A percentile compares a stretch with the other conserved stretches of the same genome.
phyloP scores from a whole-genome alignment of 2,329 filamentous ascomycete genomes.

The Colletotrichum navitas region DNA sequence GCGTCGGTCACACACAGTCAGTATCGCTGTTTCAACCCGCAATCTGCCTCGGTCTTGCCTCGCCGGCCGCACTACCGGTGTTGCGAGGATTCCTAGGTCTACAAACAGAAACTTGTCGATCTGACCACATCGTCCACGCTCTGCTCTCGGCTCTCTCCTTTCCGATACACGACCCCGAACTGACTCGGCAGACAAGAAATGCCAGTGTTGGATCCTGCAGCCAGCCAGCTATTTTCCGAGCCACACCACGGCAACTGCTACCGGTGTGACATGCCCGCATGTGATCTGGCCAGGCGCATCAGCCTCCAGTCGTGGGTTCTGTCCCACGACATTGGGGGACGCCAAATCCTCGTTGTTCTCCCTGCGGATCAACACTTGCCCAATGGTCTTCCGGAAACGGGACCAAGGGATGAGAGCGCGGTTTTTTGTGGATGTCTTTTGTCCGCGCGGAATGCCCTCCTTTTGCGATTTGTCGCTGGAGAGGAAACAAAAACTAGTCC shows the following conservation, averaged over 20 bases:
- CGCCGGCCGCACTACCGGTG: slow-evolving; percentile 29
- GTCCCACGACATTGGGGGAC: slow-evolving; percentile 59
- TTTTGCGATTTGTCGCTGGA: slow-evolving; percentile 60
- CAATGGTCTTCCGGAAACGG: slow-evolving; percentile 56
- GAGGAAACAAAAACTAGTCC: slow-evolving; percentile 97
- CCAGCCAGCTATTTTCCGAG: slow-evolving; percentile 54
- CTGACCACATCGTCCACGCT: slow-evolving; percentile 53
- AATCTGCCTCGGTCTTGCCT: slow-evolving; percentile 24
- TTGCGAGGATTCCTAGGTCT: slow-evolving; percentile 56
- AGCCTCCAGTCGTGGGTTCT: slow-evolving; percentile 60
- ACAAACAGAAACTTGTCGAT: slow-evolving; percentile 60
- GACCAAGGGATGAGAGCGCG: slow-evolving; percentile 72
- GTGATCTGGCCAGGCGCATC: slow-evolving; percentile 70
- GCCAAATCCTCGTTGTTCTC: slow-evolving; percentile 59
- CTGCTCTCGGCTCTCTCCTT: slow-evolving; percentile 59
- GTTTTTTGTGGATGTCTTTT: slow-evolving; percentile 97
- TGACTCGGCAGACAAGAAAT: slow-evolving; percentile 25
- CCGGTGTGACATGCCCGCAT: slow-evolving; percentile 60
- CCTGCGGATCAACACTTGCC: slow-evolving; percentile 55
- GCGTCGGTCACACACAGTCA: slow-evolving; percentile 64
- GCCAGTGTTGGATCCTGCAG: slow-evolving; percentile 39
- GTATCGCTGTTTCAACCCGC: slow-evolving; percentile 43
- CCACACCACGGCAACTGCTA: slow-evolving; percentile 57
- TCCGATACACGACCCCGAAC: slow-evolving; percentile 45
- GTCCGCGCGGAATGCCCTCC: slow-evolving; percentile 82